Percentiles rank a stretch among this genome's conserved stretches.
These are phyloP conservation scores for Beta macrorhiza DNA, from an alignment of 179 eudicot species.

Conservation along the genomic window DNA sequence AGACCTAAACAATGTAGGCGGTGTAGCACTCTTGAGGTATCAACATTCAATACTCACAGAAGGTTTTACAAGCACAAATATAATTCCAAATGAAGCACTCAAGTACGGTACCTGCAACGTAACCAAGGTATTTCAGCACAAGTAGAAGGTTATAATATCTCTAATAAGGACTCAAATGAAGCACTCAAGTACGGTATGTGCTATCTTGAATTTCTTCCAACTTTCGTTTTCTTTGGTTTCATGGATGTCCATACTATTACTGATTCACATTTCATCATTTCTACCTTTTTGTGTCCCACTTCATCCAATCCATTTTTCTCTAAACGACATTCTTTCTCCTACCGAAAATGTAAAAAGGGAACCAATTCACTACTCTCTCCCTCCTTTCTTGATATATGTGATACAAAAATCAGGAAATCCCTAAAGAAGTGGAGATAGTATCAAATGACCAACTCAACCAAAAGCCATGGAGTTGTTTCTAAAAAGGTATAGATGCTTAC, in stretches of 20 bases:
- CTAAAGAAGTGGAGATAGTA: no score
- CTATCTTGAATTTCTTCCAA: not conserved
- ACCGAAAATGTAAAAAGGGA: no score
- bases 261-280: no score
- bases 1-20: not conserved
- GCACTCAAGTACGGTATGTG: not conserved
- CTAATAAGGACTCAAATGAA: no score
- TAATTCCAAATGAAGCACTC: conserved; percentile 79
- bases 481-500: conserved; percentile 36
- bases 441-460: not conserved
- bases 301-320: no score
- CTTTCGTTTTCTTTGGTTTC: not conserved
- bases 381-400: no score
- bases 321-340: no score
- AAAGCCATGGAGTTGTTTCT: not conserved
- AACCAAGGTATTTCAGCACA: conserved; percentile 12
- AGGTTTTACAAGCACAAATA: conserved; percentile 70
- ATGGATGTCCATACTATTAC: no score
- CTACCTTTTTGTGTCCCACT: no score
- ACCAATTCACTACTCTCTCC: no score
- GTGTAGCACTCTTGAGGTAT: not conserved
- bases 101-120: conserved; percentile 68
- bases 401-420: no score
- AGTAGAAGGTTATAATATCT: not conserved
- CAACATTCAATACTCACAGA: conserved; percentile 43